Conservation (phyloP, 179 eudicot genomes). For the Corrigiola litoralis region DNA sequence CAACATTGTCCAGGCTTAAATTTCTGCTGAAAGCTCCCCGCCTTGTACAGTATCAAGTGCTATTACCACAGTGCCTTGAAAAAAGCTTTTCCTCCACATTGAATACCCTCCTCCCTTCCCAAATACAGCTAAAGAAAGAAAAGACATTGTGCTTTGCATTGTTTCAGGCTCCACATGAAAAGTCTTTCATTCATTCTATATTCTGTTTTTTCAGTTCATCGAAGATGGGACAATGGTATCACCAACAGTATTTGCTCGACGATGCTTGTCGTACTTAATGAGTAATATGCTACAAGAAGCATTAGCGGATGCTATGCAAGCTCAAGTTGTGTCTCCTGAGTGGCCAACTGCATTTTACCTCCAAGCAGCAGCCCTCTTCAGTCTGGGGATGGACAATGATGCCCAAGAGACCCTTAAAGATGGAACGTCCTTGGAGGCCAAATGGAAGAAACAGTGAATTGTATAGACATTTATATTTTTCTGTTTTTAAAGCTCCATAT, state of each 20-base stretch:
- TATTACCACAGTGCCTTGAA: too few relatives aligned
- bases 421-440: conserved; percentile 65
- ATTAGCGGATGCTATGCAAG: conserved; percentile 87
- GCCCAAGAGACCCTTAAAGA: conserved; percentile 74
- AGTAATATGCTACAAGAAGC: conserved; percentile 74
- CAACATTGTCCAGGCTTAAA: too few relatives aligned
- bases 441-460: conserved; percentile 49
- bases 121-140: too few relatives aligned
- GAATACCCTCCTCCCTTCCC: too few relatives aligned
- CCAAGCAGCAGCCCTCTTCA: conserved; percentile 78
- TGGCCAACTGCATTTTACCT: conserved; percentile 87
- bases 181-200: neutral
- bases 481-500: conserved; percentile 17
- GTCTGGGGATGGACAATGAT: conserved; percentile 83
- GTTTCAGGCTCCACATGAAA: neutral
- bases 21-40: neutral
- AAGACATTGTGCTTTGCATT: too few relatives aligned
- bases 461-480: conserved; percentile 31
- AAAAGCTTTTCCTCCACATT: too few relatives aligned
- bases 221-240: conserved; percentile 73
- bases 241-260: conserved; percentile 78
- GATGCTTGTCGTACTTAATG: conserved; percentile 71
- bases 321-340: conserved; percentile 65
- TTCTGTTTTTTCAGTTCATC: conserved; percentile 41
- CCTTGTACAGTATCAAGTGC: too few relatives aligned